Percentiles rank a stretch among this genome's conserved stretches.
phyloP scores from a whole-genome alignment of 1,139 yeast species.

The Protomyces inouyei region DNA sequence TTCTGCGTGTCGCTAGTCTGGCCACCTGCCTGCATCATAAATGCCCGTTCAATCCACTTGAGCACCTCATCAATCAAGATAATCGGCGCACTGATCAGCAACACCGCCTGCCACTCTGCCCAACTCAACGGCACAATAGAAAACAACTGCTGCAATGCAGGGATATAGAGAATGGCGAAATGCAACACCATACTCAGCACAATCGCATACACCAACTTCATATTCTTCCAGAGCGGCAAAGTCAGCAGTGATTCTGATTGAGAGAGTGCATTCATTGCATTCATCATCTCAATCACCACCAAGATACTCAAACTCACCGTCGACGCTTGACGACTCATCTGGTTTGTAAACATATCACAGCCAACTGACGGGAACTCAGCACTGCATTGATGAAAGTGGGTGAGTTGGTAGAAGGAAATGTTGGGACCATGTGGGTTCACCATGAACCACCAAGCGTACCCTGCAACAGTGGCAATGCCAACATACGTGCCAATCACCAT shows the following conservation, averaged over 20 bases:
- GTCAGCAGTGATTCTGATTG: conserved; percentile 43
- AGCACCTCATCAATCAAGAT: conserved; percentile 42
- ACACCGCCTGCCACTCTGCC: conserved; percentile 42
- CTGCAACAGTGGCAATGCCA: conserved; percentile 45
- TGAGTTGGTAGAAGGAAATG: conserved; percentile 39
- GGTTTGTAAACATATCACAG: conserved; percentile 39
- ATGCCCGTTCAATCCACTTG: conserved; percentile 39
- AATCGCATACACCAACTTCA: conserved; percentile 42
- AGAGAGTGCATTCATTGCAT: conserved; percentile 43
- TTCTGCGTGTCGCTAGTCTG: neutral
- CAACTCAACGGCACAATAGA: conserved; percentile 40
- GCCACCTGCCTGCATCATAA: conserved; percentile 15
- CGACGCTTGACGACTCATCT: conserved; percentile 38
- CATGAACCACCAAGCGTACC: conserved; percentile 45
- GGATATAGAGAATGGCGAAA: conserved; percentile 40
- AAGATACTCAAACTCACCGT: conserved; percentile 43
- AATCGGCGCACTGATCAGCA: conserved; percentile 41
- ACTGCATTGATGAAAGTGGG: conserved; percentile 42
- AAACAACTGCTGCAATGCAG: conserved; percentile 40
- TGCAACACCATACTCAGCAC: conserved; percentile 41
- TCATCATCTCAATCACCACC: conserved; percentile 45
- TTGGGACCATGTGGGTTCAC: conserved; percentile 41
- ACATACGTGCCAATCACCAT: conserved; percentile 43
- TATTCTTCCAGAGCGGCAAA: conserved; percentile 43
- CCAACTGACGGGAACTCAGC: conserved; percentile 39